Percentiles rank a stretch among this genome's conserved stretches.
Evolutionary conservation across 352 stramenopile species (phyloP).

Genomic region (Globisporangium ultimum): DNA sequence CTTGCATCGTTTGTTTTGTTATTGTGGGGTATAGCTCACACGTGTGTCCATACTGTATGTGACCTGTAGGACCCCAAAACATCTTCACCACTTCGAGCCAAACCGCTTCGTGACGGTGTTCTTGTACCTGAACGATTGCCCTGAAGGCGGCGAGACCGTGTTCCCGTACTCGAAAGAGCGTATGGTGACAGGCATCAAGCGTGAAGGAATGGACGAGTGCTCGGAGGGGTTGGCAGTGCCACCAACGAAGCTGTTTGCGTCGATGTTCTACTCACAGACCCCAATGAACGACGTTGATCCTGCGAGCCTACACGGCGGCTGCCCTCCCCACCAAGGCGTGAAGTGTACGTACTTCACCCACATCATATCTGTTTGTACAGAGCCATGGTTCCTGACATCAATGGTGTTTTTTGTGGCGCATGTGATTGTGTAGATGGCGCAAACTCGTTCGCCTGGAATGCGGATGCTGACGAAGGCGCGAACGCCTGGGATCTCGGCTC

Average conservation of each 20-base stretch:
- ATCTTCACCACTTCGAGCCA: constrained; percentile 60
- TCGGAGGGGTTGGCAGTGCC: constrained; percentile 61
- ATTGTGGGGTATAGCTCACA: background rate
- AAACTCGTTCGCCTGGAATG: constrained; percentile 76
- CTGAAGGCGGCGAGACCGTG: constrained; percentile 92
- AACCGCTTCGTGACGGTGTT: constrained; percentile 95
- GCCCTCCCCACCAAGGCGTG: constrained; percentile 44
- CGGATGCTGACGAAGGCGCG: constrained; percentile 55
- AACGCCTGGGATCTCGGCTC: constrained; percentile 51
- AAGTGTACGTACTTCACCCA: constrained; percentile 38
- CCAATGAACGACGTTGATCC: constrained; percentile 53
- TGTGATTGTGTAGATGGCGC: constrained; percentile 30
- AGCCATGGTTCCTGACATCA: no score
- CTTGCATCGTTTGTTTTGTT: background rate
- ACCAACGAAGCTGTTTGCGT: constrained; percentile 59
- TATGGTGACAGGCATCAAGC: constrained; percentile 51
- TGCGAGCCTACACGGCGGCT: constrained; percentile 61
- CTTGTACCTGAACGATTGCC: constrained; percentile 93
- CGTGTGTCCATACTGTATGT: constrained; percentile 4
- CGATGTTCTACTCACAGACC: constrained; percentile 75
- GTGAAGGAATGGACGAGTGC: constrained; percentile 62
- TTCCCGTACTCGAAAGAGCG: constrained; percentile 84
- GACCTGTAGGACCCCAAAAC: constrained; percentile 26
- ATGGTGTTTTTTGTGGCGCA: constrained; percentile 5
- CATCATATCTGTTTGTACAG: no score